A percentile compares a stretch with the other conserved stretches of the same genome.
Evolutionary conservation across 495 filamentous ascomycete species (phyloP).

Genomic region (Aspergillus mulundensis): DNA sequence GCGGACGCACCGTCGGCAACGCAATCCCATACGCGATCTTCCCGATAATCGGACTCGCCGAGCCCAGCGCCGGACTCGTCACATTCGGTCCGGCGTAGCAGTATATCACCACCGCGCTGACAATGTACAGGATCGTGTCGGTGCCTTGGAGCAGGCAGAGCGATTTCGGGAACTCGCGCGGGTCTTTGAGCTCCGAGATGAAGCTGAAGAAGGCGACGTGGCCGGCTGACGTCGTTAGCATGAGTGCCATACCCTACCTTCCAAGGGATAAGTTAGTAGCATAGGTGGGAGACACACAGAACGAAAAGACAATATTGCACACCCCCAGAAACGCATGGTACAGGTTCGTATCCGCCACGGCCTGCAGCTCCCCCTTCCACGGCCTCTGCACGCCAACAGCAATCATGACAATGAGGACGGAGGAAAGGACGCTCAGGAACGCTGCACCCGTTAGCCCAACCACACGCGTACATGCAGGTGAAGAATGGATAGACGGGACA

Average conservation of each 20-base stretch:
- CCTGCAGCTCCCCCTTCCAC: conserved; percentile 22
- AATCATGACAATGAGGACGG: conserved; percentile 68
- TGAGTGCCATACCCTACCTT: too few relatives aligned
- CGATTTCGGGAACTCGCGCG: conserved; percentile 60
- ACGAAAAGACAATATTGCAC: conserved; percentile 71
- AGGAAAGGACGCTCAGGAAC: conserved; percentile 31
- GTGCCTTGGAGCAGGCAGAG: conserved; percentile 58
- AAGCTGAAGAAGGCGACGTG: conserved; percentile 72
- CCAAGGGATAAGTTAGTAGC: too few relatives aligned
- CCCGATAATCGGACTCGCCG: conserved; percentile 1
- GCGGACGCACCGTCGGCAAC: conserved; percentile 5
- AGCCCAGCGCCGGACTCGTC: conserved; percentile 3
- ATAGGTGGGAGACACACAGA: conserved; percentile 24
- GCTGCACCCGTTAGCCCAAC: conserved; percentile 11
- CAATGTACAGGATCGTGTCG: conserved; percentile 61
- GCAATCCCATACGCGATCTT: conserved; percentile 11
- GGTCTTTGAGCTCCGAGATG: conserved; percentile 70
- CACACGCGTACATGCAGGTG: background rate
- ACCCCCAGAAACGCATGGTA: conserved; percentile 55
- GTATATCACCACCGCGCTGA: conserved; percentile 54
- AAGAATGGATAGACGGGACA: conserved; percentile 9
- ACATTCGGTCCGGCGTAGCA: conserved; percentile 56
- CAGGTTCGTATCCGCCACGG: conserved; percentile 28
- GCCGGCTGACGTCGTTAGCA: conserved; percentile 35
- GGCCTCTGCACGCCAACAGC: conserved; percentile 54